Evolutionary conservation across 108 stramenopile genomes (phyloP).

Genomic region (Fragilaria radians): DNA sequence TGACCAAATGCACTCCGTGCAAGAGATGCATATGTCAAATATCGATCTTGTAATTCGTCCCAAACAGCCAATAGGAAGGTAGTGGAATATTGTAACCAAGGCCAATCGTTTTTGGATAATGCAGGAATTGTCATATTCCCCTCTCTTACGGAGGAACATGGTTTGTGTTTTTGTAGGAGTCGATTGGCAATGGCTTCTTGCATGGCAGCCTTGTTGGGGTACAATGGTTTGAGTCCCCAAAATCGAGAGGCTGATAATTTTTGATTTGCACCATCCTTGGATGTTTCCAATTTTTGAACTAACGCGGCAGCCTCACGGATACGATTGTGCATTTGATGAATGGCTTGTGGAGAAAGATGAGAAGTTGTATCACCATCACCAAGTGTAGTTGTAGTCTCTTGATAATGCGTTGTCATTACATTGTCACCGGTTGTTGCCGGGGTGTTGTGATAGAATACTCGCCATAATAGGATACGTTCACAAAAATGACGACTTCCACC

Average conservation of each 20-base stretch:
- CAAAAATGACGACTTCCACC: no score
- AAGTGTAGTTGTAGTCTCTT: no score
- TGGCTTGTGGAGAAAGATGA: no score
- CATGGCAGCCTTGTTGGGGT: conserved; percentile 18
- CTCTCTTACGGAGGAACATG: conserved; percentile 38
- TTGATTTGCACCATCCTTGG: conserved; percentile 3
- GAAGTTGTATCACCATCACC: no score
- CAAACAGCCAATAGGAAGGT: conserved; percentile 49
- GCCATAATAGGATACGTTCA: no score
- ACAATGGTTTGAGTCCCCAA: background rate
- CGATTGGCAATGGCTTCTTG: conserved; percentile 22
- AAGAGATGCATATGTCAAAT: conserved; percentile 55
- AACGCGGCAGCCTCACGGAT: conserved; percentile 44
- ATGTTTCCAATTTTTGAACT: conserved; percentile 43
- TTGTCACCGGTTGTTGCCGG: no score
- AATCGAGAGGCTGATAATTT: background rate
- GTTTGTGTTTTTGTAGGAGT: conserved; percentile 40
- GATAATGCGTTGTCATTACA: no score
- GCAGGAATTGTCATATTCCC: conserved; percentile 51
- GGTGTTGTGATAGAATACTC: no score
- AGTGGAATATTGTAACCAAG: conserved; percentile 64
- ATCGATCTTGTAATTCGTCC: conserved; percentile 56
- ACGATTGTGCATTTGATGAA: conserved; percentile 1
- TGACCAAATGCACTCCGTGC: conserved; percentile 49
- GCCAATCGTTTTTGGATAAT: conserved; percentile 57